Evolutionary conservation across 257 asterid species (phyloP), one percentile per base, ranked within the genome.

Genomic region (Fraxinus anomala): DNA sequence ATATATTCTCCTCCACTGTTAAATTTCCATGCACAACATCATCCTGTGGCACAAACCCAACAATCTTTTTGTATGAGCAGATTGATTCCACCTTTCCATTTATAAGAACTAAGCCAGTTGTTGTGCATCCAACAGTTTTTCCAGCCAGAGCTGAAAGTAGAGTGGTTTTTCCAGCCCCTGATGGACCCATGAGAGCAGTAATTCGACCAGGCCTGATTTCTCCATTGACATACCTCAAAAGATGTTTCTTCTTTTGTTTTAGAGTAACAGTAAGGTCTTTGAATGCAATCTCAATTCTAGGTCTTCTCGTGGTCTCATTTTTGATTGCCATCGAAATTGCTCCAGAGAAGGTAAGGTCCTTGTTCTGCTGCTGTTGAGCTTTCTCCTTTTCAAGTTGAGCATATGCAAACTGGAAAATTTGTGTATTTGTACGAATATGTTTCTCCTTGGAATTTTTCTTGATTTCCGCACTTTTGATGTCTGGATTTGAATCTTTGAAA

Each of bases 161-260:
- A 80, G 99, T 95, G 47, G 99, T 95, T 85, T 95, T 95, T 36
- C 98, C 99, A 36, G 99, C 98, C 54, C 99, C 99, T 0, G 99
- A 95, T 16, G 98, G 99, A 24, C 99, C 99, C 99, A 95, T 95
- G 24, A 93, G 96, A 83, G 99, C 99, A 47, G 99, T 91, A 37
- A 95, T 92, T 23, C 93, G 91, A 79, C 97, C 94, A 34, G 98
- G 94, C 82, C 69, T 83, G 74, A 95, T 90, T 80, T 89, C 94
- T 31, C 99, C 99, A 0, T 85, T 90, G 73, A 93, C 84, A 40
- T 89, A 90, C 87, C 96, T 88, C 76, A 95, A 87, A 73, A 95
- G 92, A 79, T 82, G 89, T 76, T 83, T 90, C 82, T 88, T 87
- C 80, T 89, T 87, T 44, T 93, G 91, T 73, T 91, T 95, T 86